Percentiles rank a stretch among this genome's conserved stretches.
Conservation (phyloP, 2,329 filamentous ascomycete genomes). For the Colletotrichum neosansevieriae region DNA sequence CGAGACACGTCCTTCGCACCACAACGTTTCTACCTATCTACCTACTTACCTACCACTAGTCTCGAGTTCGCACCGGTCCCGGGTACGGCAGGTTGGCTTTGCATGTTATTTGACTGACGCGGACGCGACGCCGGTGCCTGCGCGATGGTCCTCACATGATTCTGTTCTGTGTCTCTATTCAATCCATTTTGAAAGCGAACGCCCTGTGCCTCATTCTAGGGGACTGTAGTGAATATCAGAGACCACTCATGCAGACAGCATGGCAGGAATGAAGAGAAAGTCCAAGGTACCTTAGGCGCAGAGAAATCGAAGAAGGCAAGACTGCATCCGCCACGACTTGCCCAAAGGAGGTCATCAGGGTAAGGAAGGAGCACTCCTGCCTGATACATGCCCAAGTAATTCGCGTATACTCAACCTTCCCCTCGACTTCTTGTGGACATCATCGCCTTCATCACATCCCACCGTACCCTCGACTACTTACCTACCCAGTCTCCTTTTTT, state of each 20-base stretch:
- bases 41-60: slow-evolving; percentile 5
- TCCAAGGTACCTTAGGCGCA: not conserved
- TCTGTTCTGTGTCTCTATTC: slow-evolving; percentile 1
- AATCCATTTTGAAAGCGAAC: slow-evolving; percentile 11
- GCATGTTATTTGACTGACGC: slow-evolving; percentile 27
- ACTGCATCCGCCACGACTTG: not conserved
- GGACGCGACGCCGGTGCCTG: slow-evolving; percentile 30
- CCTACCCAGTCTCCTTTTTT: not conserved
- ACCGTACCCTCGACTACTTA: too few relatives aligned
- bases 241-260: too few relatives aligned
- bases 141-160: slow-evolving; percentile 8
- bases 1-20: slow-evolving; percentile 33
- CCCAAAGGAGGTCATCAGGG: not conserved
- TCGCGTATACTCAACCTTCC: too few relatives aligned
- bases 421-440: too few relatives aligned
- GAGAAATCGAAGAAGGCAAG: not conserved
- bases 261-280: too few relatives aligned
- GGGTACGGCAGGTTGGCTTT: slow-evolving; percentile 30
- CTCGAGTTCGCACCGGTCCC: slow-evolving; percentile 16
- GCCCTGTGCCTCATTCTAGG: not conserved
- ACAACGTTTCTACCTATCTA: slow-evolving; percentile 28
- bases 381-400: too few relatives aligned
- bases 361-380: too few relatives aligned
- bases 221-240: not conserved
- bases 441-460: too few relatives aligned